Evolutionary conservation across 768 basidiomycete genomes (phyloP), one percentile per base, ranked within the genome.

Genomic region (Rhodosporidiobolus sp.): DNA sequence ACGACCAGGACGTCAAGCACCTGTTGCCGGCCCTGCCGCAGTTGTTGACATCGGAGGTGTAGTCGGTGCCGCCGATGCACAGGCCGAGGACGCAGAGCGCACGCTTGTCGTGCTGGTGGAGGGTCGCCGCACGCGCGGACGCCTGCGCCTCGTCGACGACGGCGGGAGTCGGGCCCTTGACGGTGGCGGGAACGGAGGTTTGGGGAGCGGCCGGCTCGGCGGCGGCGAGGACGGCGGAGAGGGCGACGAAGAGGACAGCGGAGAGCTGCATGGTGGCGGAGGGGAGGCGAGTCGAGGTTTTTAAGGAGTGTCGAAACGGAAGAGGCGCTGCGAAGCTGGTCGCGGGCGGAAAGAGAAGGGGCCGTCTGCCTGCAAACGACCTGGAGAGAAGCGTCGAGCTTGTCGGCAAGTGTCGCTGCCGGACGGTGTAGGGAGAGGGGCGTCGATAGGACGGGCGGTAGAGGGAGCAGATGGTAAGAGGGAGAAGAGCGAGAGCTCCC

Each of bases 41-140:
- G 74, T 75, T 75, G 66, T 71, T 71, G 43, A 63, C 45, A 45
- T 73, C 72, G 53, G n/a, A 35, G 50, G 66, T 62, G 14, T 56
- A 30, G 63, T 58, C 58, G 35, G 52, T 52, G 28, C 63, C 28
- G 32, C 74, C 60, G 54, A 65, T 4, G 57, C 74, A 62, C 28
- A 70, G 34, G 20, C 61, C 65, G 28, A 64, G 28, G 48, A 70
- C 10, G 62, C 65, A 67, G 24, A 62, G 54, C 1, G 46, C 32
- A 3, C 73, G 73, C 69, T 74, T 74, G 34, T 57, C 34, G 56
- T 52, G 54, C 49, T 57, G 34, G 43, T 58, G 60, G 14, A 30
- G 32, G 14, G 35, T 49, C 26, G 38, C 59, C 20, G 63, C 58
- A 52, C 43, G 59, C 4, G 63, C 52, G 3, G 64, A 54, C 49